These are phyloP conservation scores for Talaromyces rugulosus DNA, from an alignment of 2,329 filamentous ascomycete species.

Conservation along the genomic window DNA sequence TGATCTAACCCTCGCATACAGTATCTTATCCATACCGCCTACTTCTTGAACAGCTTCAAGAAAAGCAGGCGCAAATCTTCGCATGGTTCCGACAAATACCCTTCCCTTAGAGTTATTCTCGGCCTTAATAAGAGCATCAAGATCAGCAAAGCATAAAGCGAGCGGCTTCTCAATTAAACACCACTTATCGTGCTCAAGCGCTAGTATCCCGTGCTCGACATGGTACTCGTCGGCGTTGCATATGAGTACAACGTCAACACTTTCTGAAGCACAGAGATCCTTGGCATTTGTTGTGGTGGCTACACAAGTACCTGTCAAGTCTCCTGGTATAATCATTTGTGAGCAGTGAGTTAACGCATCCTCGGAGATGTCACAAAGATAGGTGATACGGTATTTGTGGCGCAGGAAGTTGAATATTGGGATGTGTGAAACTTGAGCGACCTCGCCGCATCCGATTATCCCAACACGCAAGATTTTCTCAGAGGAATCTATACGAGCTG, in stretches of 20 bases:
- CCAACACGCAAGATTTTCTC: conserved; percentile 27
- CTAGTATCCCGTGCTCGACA: conserved; percentile 44
- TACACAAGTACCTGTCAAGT: conserved; percentile 18
- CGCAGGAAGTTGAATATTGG: conserved; percentile 44
- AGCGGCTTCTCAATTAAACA: conserved; percentile 58
- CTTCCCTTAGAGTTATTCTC: conserved; percentile 43
- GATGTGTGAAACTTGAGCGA: conserved; percentile 50
- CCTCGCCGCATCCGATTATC: conserved; percentile 47
- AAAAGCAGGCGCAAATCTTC: conserved; percentile 54
- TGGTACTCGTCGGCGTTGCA: conserved; percentile 50
- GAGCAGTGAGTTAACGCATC: conserved; percentile 38
- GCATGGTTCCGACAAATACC: conserved; percentile 58
- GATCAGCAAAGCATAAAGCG: conserved; percentile 43
- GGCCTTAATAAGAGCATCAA: conserved; percentile 44
- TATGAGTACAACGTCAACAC: conserved; percentile 51
- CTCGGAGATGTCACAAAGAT: conserved; percentile 52
- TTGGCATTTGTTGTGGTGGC: conserved; percentile 34
- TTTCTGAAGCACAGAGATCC: conserved; percentile 39
- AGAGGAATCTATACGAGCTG: neutral
- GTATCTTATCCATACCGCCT: conserved; percentile 44
- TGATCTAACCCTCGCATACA: conserved; percentile 50
- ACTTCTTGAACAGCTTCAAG: conserved; percentile 51
- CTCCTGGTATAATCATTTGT: conserved; percentile 9
- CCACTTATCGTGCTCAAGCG: conserved; percentile 49
- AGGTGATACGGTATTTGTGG: conserved; percentile 43